Evolutionary conservation across 176 grass and related monocot genomes (phyloP).

Genomic region (Echinochloa phyllopogon): DNA sequence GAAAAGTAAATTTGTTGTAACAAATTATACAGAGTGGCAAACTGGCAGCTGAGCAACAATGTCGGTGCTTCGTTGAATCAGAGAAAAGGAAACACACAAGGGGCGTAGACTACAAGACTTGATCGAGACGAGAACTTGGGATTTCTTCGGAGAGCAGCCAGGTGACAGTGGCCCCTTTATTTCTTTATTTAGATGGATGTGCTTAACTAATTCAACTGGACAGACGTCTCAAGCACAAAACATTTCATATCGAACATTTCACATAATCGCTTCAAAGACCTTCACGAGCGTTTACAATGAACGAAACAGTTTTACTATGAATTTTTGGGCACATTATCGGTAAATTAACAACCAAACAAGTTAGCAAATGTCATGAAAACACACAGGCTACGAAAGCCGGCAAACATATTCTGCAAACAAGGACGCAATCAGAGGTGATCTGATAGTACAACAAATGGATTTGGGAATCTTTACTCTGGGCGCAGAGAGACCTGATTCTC

Average conservation of each 20-base stretch:
- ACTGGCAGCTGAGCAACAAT: neutral
- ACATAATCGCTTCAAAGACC: neutral
- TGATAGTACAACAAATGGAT: conserved; percentile 38
- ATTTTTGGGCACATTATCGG: neutral
- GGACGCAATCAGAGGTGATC: conserved; percentile 20
- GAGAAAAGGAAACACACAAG: neutral
- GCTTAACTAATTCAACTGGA: conserved; percentile 1
- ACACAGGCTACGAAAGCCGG: conserved; percentile 12
- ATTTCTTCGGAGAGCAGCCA: neutral
- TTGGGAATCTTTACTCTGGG: conserved; percentile 23
- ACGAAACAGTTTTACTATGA: neutral
- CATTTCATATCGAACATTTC: neutral
- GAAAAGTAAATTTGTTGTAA: neutral
- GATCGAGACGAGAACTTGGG: neutral
- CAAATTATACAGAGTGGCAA: neutral
- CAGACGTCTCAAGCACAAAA: neutral
- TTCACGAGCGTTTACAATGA: neutral
- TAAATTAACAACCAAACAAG: neutral
- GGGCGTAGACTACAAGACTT: conserved; percentile 1
- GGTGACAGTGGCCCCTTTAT: neutral
- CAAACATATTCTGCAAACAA: conserved; percentile 26
- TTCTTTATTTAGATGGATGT: neutral
- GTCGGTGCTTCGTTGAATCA: conserved; percentile 1
- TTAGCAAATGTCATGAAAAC: neutral
- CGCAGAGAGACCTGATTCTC: conserved; percentile 40